A percentile compares a stretch with the other conserved stretches of the same genome.
phyloP scores from a whole-genome alignment of 805 yeast genomes.

The Pichia gijzeniarum region DNA sequence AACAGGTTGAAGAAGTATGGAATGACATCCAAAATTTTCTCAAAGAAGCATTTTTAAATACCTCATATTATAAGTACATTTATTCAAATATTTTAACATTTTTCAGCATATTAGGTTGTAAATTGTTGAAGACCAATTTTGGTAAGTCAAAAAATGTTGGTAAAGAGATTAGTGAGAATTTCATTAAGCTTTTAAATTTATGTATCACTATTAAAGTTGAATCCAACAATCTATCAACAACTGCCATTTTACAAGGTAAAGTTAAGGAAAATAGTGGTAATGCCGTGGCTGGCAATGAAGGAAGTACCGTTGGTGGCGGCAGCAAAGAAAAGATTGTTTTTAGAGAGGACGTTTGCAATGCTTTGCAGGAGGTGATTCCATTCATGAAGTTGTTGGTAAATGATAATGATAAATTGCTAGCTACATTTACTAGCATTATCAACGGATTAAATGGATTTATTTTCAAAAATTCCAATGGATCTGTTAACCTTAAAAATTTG shows the following conservation, averaged over 20 bases:
- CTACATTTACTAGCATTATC: slow-evolving; percentile 45
- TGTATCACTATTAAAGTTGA: slow-evolving; percentile 21
- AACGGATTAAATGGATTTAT: slow-evolving; percentile 49
- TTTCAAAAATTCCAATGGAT: slow-evolving; percentile 31
- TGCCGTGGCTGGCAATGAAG: no score
- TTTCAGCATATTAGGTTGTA: slow-evolving; percentile 44
- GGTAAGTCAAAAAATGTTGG: slow-evolving; percentile 55
- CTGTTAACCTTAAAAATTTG: slow-evolving; percentile 32
- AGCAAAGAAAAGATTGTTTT: slow-evolving; percentile 20
- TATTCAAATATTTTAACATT: slow-evolving; percentile 50
- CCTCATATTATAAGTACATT: slow-evolving; percentile 40
- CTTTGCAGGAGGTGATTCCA: slow-evolving; percentile 36
- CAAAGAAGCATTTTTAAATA: slow-evolving; percentile 47
- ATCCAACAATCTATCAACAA: slow-evolving; percentile 14
- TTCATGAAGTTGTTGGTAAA: slow-evolving; percentile 33
- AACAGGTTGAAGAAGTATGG: slow-evolving; percentile 64
- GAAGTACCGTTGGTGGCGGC: no score
- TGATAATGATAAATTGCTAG: slow-evolving; percentile 57
- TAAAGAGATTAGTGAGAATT: slow-evolving; percentile 40
- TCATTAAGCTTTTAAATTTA: slow-evolving; percentile 21
- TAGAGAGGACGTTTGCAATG: slow-evolving; percentile 40
- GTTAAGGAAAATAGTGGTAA: neutral
- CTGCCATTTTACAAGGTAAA: neutral
- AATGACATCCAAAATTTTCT: slow-evolving; percentile 48
- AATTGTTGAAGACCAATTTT: slow-evolving; percentile 50